These are phyloP conservation scores for Maudiozyma bulderi DNA, from an alignment of 805 yeast genomes.

Conservation along the genomic window DNA sequence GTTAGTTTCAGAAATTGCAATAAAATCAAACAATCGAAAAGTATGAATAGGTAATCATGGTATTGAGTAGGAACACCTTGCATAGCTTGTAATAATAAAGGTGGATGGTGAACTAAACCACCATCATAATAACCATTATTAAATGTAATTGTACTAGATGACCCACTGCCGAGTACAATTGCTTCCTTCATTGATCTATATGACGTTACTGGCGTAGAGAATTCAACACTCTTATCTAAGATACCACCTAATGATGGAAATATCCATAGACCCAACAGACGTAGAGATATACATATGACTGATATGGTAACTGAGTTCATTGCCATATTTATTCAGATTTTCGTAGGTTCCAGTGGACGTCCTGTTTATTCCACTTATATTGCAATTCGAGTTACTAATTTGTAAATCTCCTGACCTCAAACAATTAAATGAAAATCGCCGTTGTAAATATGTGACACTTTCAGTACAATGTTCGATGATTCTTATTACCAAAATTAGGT, in stretches of 20 bases:
- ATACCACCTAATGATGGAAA: constrained; percentile 21
- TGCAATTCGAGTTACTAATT: too few species aligned
- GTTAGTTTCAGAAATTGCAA: constrained; percentile 31
- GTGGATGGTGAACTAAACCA: constrained; percentile 81
- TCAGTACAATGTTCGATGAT: too few species aligned
- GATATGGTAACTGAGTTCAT: neutral
- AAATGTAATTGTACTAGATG: constrained; percentile 24
- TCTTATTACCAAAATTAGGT: too few species aligned
- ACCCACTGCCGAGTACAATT: constrained; percentile 44
- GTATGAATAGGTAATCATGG: constrained; percentile 29
- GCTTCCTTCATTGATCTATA: constrained; percentile 53
- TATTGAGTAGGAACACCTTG: neutral
- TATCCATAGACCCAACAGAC: constrained; percentile 13
- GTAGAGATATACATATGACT: neutral
- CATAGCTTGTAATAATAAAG: constrained; percentile 37
- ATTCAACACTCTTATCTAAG: constrained; percentile 26
- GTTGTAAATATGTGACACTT: neutral
- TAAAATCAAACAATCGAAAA: constrained; percentile 51
- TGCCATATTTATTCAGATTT: neutral
- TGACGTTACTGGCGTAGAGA: constrained; percentile 29
- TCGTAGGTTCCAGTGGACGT: too few species aligned
- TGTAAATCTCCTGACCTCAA: too few species aligned
- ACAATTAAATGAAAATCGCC: too few species aligned
- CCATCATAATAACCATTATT: constrained; percentile 46
- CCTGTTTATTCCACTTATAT: too few species aligned